Percentiles rank a stretch among this genome's conserved stretches.
These are phyloP conservation scores for Tricholomella constricta DNA, from an alignment of 768 basidiomycete species.

Conservation along the genomic window DNA sequence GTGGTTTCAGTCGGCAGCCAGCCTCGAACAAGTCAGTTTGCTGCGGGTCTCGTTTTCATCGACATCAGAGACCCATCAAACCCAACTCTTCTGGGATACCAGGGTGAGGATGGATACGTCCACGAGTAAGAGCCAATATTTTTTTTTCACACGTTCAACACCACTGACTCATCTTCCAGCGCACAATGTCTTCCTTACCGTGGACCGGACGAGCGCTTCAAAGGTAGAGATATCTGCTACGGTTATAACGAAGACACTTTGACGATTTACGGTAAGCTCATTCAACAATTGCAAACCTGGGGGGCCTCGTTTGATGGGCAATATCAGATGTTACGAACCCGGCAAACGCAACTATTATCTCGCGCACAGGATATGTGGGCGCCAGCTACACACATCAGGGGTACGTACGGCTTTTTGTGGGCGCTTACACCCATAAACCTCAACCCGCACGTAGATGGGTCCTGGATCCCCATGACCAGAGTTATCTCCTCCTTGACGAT, in stretches of 20 bases:
- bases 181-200: slow-evolving; percentile 32
- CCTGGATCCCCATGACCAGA: slow-evolving; percentile 27
- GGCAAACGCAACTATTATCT: slow-evolving; percentile 25
- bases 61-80: slow-evolving; percentile 27
- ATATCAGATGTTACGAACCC: slow-evolving; percentile 25
- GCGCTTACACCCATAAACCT: too few relatives aligned
- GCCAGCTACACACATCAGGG: slow-evolving; percentile 35
- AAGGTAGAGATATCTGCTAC: slow-evolving; percentile 31
- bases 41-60: slow-evolving; percentile 30
- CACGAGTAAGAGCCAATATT: slow-evolving; percentile 19
- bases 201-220: slow-evolving; percentile 29
- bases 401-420: slow-evolving; percentile 1
- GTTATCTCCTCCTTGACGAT: slow-evolving; percentile 30
- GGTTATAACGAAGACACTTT: slow-evolving; percentile 33
- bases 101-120: slow-evolving; percentile 30
- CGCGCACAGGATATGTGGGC: slow-evolving; percentile 29
- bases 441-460: slow-evolving; percentile 17
- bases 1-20: slow-evolving; percentile 27
- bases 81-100: slow-evolving; percentile 23
- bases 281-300: not conserved
- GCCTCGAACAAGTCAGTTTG: slow-evolving; percentile 22
- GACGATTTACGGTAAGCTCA: slow-evolving; percentile 18
- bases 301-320: not conserved
- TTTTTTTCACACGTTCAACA: too few relatives aligned
- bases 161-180: not conserved